These are phyloP conservation scores for Epipyxis sp. DNA, from an alignment of 108 stramenopile species.

Conservation along the genomic window DNA sequence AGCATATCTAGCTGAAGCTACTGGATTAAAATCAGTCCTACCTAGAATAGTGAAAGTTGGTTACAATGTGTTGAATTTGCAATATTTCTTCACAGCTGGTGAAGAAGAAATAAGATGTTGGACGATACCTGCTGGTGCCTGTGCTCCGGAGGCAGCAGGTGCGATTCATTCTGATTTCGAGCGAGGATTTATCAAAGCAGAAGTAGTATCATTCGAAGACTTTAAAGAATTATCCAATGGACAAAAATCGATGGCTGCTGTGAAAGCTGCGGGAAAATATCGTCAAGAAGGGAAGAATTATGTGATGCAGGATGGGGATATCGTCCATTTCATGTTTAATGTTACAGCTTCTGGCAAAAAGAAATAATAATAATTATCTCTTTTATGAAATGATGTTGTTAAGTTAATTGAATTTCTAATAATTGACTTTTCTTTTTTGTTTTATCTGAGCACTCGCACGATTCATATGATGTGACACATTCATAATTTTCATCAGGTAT, in stretches of 20 bases:
- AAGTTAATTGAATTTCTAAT: not conserved
- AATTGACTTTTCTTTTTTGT: too few species aligned
- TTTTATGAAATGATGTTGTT: too few species aligned
- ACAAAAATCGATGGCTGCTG: conserved; percentile 81
- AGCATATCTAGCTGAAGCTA: conserved; percentile 32
- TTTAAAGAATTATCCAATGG: conserved; percentile 86
- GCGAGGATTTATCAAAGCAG: conserved; percentile 98
- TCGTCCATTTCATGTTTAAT: conserved; percentile 67
- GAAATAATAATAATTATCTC: too few species aligned
- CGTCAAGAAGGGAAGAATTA: conserved; percentile 95
- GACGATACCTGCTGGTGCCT: conserved; percentile 89
- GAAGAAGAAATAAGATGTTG: conserved; percentile 97
- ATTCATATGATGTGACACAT: too few species aligned
- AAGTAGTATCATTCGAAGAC: conserved; percentile 90
- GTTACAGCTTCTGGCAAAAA: conserved; percentile 34
- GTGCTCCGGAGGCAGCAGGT: conserved; percentile 92
- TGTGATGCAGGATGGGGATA: conserved; percentile 72
- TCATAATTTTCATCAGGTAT: too few species aligned
- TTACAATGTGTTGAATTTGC: conserved; percentile 86
- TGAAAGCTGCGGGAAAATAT: conserved; percentile 98
- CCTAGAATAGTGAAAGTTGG: conserved; percentile 94
- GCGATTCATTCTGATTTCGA: conserved; percentile 99
- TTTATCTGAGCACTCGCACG: too few species aligned
- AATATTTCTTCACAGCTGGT: conserved; percentile 97
- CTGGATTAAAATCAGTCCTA: conserved; percentile 77